phyloP scores from a whole-genome alignment of 1,139 yeast genomes.

The Saccharomycopsis hybrid region DNA sequence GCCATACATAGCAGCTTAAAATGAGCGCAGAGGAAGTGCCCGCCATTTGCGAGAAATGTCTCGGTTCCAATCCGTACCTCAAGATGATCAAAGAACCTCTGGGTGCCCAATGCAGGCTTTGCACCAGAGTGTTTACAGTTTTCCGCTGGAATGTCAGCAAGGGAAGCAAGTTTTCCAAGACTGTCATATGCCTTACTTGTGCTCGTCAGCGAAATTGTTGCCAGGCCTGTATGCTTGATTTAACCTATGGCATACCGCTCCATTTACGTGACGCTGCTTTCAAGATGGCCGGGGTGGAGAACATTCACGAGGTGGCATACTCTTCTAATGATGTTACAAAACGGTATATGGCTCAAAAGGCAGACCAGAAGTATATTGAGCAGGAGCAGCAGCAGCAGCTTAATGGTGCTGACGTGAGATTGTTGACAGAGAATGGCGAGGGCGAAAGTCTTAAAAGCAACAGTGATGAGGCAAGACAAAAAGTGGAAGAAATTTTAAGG shows the following conservation, averaged over 20 bases:
- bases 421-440: constrained; percentile 30
- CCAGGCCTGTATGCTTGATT: constrained; percentile 79
- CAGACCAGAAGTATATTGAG: constrained; percentile 32
- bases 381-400: constrained; percentile 8
- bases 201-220: constrained; percentile 77
- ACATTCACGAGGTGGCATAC: constrained; percentile 36
- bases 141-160: constrained; percentile 58
- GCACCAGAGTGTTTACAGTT: constrained; percentile 79
- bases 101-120: constrained; percentile 73
- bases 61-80: constrained; percentile 58
- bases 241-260: constrained; percentile 71
- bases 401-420: constrained; percentile 22
- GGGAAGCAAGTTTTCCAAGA: constrained; percentile 37
- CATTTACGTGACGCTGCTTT: constrained; percentile 77
- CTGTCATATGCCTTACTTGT: constrained; percentile 70
- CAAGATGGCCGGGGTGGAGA: constrained; percentile 58
- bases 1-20: background rate
- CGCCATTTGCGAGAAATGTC: constrained; percentile 64
- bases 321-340: constrained; percentile 44
- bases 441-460: constrained; percentile 30
- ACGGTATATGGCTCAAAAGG: constrained; percentile 45
- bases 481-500: constrained; percentile 33
- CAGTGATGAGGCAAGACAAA: constrained; percentile 30
- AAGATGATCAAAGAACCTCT: constrained; percentile 67
- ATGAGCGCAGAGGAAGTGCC: constrained; percentile 37